Percentiles rank a stretch among this genome's conserved stretches.
These are phyloP conservation scores for Puccinia coronata DNA, from an alignment of 1,284 basidiomycete genomes.

Conservation along the genomic window DNA sequence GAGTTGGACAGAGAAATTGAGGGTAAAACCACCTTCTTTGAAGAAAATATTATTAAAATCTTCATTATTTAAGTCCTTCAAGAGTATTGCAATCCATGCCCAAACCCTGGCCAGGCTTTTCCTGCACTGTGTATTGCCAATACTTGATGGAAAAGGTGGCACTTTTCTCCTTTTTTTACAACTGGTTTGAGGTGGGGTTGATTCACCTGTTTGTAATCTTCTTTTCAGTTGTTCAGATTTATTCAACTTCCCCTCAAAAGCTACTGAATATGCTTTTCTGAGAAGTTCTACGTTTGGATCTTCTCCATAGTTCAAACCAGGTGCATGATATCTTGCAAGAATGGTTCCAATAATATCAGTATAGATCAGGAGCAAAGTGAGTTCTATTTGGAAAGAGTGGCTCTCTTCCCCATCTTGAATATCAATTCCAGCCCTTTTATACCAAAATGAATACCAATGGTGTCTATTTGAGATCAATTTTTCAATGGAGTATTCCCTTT, in stretches of 20 bases:
- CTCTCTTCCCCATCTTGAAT: not conserved
- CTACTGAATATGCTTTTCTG: not conserved
- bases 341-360: not conserved
- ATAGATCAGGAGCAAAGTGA: not conserved
- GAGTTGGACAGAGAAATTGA: no score
- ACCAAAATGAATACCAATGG: not conserved
- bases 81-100: no score
- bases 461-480: not conserved
- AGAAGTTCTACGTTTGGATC: not conserved
- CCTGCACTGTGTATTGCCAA: no score
- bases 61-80: not conserved
- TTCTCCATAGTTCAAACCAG: not conserved
- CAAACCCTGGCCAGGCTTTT: no score
- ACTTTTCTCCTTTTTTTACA: no score
- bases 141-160: no score
- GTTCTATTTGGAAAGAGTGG: not conserved
- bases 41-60: slow-evolving; percentile 1
- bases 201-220: no score
- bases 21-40: no score
- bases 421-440: not conserved
- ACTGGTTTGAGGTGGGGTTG: no score
- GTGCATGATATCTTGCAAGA: not conserved
- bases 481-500: not conserved
- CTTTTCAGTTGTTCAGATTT: no score
- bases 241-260: no score